Evolutionary conservation across 768 basidiomycete genomes (phyloP).

Genomic region (Kwoniella sp.): DNA sequence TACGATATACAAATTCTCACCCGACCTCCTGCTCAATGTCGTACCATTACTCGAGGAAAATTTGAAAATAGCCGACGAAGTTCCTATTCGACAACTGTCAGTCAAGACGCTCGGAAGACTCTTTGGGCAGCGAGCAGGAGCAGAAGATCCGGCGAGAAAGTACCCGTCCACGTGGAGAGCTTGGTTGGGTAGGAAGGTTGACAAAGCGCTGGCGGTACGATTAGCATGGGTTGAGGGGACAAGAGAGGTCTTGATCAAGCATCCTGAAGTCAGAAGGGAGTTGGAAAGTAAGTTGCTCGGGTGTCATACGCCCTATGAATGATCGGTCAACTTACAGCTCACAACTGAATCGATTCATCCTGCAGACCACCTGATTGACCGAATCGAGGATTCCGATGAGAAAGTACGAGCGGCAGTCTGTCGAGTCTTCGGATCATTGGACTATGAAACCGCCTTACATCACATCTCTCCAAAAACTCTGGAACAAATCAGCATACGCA

Average conservation of each 20-base stretch:
- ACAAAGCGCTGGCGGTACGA: conserved; percentile 71
- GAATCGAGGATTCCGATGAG: conserved; percentile 85
- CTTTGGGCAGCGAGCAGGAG: conserved; percentile 62
- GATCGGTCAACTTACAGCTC: background rate
- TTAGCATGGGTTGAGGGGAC: conserved; percentile 75
- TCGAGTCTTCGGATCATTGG: conserved; percentile 75
- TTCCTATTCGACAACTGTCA: conserved; percentile 72
- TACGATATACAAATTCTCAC: conserved; percentile 75
- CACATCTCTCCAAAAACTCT: conserved; percentile 70
- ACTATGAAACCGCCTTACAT: conserved; percentile 87
- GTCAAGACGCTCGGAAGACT: conserved; percentile 86
- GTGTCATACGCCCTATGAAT: background rate
- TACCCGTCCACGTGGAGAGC: conserved; percentile 82
- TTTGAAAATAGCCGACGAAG: conserved; percentile 69
- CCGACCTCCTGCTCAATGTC: conserved; percentile 79
- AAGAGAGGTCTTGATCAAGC: conserved; percentile 64
- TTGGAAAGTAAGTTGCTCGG: conserved; percentile 66
- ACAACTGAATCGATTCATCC: too few species aligned
- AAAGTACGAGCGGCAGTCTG: conserved; percentile 83
- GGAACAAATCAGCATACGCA: conserved; percentile 67
- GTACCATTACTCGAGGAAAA: conserved; percentile 92
- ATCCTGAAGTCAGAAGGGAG: conserved; percentile 68
- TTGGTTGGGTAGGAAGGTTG: conserved; percentile 78
- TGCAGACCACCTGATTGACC: conserved; percentile 61
- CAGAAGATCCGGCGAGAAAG: conserved; percentile 69